Percentiles rank a stretch among this genome's conserved stretches.
Evolutionary conservation across 2,329 filamentous ascomycete species (phyloP).

Genomic region (Xylaria sp.): DNA sequence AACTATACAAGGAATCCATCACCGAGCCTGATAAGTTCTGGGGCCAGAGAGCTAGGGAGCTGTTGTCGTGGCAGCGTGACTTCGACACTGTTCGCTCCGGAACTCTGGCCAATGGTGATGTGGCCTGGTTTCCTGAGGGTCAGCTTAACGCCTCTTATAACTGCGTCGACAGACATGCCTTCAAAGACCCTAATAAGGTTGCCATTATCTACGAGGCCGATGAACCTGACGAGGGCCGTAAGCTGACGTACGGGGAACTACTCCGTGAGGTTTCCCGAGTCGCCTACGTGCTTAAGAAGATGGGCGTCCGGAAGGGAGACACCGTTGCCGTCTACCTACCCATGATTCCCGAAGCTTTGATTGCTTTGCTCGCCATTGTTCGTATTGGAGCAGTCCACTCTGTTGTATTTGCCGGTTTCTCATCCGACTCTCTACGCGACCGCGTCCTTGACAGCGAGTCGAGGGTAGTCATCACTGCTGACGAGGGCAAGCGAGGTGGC

Average conservation of each 20-base stretch:
- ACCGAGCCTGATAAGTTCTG: constrained; percentile 90
- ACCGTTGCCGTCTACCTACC: constrained; percentile 97
- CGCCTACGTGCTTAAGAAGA: constrained; percentile 88
- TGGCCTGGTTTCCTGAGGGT: constrained; percentile 94
- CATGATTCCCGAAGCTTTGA: constrained; percentile 96
- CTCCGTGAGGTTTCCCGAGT: constrained; percentile 89
- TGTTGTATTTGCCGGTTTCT: constrained; percentile 97
- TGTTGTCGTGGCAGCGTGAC: constrained; percentile 89
- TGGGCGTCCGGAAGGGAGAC: constrained; percentile 97
- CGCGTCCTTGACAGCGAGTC: constrained; percentile 90
- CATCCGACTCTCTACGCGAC: constrained; percentile 93
- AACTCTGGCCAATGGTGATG: constrained; percentile 80
- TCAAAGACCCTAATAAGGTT: constrained; percentile 90
- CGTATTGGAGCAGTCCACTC: constrained; percentile 97
- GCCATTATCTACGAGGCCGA: constrained; percentile 99
- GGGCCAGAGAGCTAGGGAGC: constrained; percentile 84
- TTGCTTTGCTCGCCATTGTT: constrained; percentile 89
- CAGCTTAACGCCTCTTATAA: constrained; percentile 96
- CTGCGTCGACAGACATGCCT: constrained; percentile 95
- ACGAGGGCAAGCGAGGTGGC: constrained; percentile 97
- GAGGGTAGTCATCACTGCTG: constrained; percentile 94
- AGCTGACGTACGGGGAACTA: constrained; percentile 91
- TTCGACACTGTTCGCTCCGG: constrained; percentile 90
- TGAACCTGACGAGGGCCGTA: constrained; percentile 86
- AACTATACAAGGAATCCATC: constrained; percentile 84